Base-by-base conservation (phyloP, 2,329 filamentous ascomycete species). In the Cercospora beticola region DNA sequence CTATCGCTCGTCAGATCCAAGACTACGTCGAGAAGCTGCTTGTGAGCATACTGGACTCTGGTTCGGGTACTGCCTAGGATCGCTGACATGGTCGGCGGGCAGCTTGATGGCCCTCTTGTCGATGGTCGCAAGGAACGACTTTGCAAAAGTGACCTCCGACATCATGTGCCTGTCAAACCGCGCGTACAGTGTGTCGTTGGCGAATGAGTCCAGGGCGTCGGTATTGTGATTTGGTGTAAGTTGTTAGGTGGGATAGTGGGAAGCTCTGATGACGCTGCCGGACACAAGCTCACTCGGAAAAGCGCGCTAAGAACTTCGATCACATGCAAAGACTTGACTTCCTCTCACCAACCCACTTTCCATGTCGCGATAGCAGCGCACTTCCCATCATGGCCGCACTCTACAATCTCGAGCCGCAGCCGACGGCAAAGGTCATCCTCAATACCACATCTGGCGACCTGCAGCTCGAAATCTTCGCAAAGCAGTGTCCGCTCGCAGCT, bases 321-420 rank as follows among this genome's bases (percentile, higher is more conserved):
- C 66, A 66, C 67, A 70, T 67, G 64, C 61, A 58, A 61, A 52
- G n/a, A 52, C 21, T 58, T 30, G 18, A 59, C 46, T 26, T 40
- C 62, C 52, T 56, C 61, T 33, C 23, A 36, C 28, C 23, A 21
- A 26, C 30, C 30, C 28, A 33, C 43, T 16, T 43, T 36, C 62
- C 28, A 69, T 67, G 68, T 52, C 49, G 36, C 56, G 33, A 63
- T 62, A 60, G 46, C 65, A 23, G 30, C 60, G 23, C 16, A 30
- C 7, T n/a, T 23, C 43, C 33, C 77, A 54, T 60, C 46, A 97
- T 98, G 94, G 94, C 93, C 67, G 86, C 92, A 56, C 90, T 94
- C 67, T 98, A 98, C 82, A 96, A 97, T 76, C 92, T 96, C 76
- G 94, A 97, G 81, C 94, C 95, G 63, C 93, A 94, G 77, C 93